These are phyloP conservation scores for Lycium barbarum DNA, from an alignment of 257 asterid species.

Conservation along the genomic window DNA sequence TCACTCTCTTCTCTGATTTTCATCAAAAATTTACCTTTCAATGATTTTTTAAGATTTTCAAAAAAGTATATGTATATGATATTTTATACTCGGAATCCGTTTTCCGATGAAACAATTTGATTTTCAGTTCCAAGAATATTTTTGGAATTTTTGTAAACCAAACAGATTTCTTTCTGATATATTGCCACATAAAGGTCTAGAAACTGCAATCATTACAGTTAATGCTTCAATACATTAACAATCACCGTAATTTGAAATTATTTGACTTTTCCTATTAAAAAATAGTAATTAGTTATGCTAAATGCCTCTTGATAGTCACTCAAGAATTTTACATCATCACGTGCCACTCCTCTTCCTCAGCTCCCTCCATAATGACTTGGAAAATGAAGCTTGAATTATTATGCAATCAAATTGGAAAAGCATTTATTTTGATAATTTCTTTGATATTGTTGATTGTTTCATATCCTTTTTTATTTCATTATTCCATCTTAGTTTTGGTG, in stretches of 20 bases:
- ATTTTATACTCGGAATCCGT: background rate
- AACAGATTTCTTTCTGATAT: background rate
- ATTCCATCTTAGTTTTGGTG: background rate
- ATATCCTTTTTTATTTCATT: conserved; percentile 16
- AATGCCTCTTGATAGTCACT: background rate
- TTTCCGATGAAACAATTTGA: background rate
- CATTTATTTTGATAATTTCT: background rate
- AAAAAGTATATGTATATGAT: background rate
- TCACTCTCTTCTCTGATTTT: background rate
- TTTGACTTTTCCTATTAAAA: background rate
- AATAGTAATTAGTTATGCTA: background rate
- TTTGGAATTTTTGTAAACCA: background rate
- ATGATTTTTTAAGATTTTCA: background rate
- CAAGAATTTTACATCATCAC: background rate
- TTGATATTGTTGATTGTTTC: conserved; percentile 26
- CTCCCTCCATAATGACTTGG: no score
- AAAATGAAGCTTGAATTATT: no score
- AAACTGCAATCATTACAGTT: conserved; percentile 1
- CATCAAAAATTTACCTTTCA: background rate
- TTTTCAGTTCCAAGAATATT: background rate
- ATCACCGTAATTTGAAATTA: background rate
- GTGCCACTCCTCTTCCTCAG: background rate
- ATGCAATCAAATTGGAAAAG: no score
- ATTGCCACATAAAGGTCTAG: background rate
- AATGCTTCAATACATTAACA: background rate